Base-by-base conservation (phyloP, 441 rosid genomes). In the Lepidium campestre region DNA sequence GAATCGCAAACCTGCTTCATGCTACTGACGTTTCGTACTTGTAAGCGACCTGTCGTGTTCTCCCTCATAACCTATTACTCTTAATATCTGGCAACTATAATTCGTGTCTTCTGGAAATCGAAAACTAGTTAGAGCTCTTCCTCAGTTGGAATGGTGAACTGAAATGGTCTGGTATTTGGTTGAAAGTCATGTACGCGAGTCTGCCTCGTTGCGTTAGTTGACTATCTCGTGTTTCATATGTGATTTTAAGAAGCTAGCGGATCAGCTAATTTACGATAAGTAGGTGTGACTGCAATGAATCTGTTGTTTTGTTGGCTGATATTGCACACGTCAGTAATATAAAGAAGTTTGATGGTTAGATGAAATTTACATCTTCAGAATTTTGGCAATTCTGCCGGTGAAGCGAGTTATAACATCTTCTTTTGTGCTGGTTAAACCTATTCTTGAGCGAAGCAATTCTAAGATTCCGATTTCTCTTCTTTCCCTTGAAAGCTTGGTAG, bases 11-110 rank as follows among this genome's bases (percentile, higher is more conserved):
- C 52, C 79, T 94, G 76, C 99, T 94, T 56, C 75, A 79, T 0
- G 67, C 72, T 18, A 86, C 99, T 1, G 91, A 91, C 65, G 91
- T 94, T 46, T 94, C 99, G 13, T 91, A 94, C 73, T 65, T 94
- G 99, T 94, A 79, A 85, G 98, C 79, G 66, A 42, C 72, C 56
- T 63, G 2, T 45, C 42, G 42, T 62, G 19, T 58, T 47, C 57
- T 68, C 45, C 41, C 57, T 70, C 44, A 29, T 15, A 32, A 18
- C n/a, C 19, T 56, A 31, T 13, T 59, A 6, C 14, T 66, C 67
- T 71, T 63, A 36, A 15, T 46, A 35, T 71, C 22, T 64, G 65
- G 54, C 59, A 62, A 55, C 13, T 70, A n/a, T 10, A 4, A 17
- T 61, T 62, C 18, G 44, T 34, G 13, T 17, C 34, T 29, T 29